Evolutionary conservation across 2,329 filamentous ascomycete genomes (phyloP), one percentile per base, ranked within the genome.

Genomic region (Tolypocladium tundrense): DNA sequence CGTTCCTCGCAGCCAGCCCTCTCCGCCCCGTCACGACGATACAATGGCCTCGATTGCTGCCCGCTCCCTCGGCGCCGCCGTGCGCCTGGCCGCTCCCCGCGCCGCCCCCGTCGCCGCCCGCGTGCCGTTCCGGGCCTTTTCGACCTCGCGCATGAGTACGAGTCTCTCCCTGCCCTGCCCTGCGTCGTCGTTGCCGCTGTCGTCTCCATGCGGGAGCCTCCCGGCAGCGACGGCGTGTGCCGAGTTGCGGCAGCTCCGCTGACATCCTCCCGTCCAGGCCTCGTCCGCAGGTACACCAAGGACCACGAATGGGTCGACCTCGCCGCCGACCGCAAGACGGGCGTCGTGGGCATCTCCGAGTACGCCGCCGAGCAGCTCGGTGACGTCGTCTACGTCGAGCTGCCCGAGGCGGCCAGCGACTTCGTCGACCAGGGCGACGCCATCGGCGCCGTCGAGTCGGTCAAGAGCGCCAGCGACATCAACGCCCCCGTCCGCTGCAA

Each of bases 281-380:
- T 80, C 57, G 77, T 83, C 63, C 93, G 94, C 77, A 90, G 87
- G 73, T 99, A 96, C 81, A 97, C 94, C 64, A 88, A 92, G 73
- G 93, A 97, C 71, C 94, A 99, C 80, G 94, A 99, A 79, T 99
- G 94, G 94, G 86, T 99, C 72, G 91, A 97, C 75, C 78, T 96
- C 60, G 87, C 86, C 58, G 85, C 84, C 55, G 89, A 95, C 75
- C 86, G 88, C 72, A 93, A 89, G 75, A 88, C 87, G 54, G 92
- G 90, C 79, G 84, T 82, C 55, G 79, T 87, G 65, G 94, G 94
- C 60, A 96, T 99, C 73, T 94, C 91, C 58, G 81, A 87, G 66
- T 97, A 96, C 80, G 94, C 94, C 24, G 90, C 94, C 64, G 84
- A 95, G 68, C 87, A 90, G 64, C 88, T 99, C 61, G 94, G 94